Conservation (phyloP, 2,329 filamentous ascomycete species). For the Blastomyces percursus region DNA sequence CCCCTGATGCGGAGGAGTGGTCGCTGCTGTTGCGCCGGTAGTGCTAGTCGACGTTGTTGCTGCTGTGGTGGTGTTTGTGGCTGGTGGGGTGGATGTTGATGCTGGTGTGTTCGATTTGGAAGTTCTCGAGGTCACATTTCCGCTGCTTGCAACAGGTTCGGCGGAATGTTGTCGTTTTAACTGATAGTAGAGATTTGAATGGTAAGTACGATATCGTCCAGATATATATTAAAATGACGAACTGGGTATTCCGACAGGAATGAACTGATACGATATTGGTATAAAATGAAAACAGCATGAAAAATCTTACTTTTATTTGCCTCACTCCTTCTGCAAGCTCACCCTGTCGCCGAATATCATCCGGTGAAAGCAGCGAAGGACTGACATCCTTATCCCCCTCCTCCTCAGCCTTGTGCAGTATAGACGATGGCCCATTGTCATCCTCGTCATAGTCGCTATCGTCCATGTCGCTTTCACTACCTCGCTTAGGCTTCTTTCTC, state of each 20-base stretch:
- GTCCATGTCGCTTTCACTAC: constrained; percentile 55
- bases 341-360: constrained; percentile 49
- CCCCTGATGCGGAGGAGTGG: constrained; percentile 27
- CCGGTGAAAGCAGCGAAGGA: constrained; percentile 42
- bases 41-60: constrained; percentile 8
- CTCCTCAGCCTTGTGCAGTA: constrained; percentile 55
- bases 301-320: constrained; percentile 52
- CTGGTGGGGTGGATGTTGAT: constrained; percentile 29
- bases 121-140: constrained; percentile 29
- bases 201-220: background rate
- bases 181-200: constrained; percentile 27
- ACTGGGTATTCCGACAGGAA: background rate
- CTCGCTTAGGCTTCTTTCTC: constrained; percentile 51
- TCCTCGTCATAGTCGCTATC: constrained; percentile 50
- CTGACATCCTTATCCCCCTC: constrained; percentile 41
- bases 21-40: constrained; percentile 22
- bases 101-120: constrained; percentile 33
- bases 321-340: constrained; percentile 54
- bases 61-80: constrained; percentile 18
- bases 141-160: constrained; percentile 38
- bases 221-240: background rate
- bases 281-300: background rate
- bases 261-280: background rate
- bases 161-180: constrained; percentile 57
- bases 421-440: constrained; percentile 53